Percentiles rank a stretch among this genome's conserved stretches.
Evolutionary conservation across 2,329 filamentous ascomycete genomes (phyloP).

Genomic region (Moelleriella libera): DNA sequence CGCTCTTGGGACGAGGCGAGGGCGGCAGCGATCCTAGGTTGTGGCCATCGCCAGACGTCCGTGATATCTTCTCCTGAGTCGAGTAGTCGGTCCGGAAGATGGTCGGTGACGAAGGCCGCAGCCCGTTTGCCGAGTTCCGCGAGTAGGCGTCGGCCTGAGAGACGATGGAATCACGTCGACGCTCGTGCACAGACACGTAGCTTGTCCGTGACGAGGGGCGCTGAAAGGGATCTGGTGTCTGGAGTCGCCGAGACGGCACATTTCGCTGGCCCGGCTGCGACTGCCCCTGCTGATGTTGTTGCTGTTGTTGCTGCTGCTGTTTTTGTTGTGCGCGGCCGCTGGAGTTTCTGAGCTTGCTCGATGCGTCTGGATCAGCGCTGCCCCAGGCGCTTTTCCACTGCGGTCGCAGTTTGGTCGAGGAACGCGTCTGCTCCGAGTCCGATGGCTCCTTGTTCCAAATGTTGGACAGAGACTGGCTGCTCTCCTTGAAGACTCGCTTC

Average conservation of each 20-base stretch:
- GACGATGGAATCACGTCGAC: conserved; percentile 36
- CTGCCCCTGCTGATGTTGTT: background rate
- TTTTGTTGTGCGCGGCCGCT: conserved; percentile 2
- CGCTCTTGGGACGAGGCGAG: conserved; percentile 7
- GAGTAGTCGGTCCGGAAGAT: conserved; percentile 12
- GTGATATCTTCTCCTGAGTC: conserved; percentile 9
- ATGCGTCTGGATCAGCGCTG: background rate
- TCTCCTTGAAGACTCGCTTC: conserved; percentile 36
- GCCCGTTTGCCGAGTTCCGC: conserved; percentile 29
- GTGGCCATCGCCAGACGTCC: conserved; percentile 6
- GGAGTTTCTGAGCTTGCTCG: conserved; percentile 2
- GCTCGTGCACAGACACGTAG: conserved; percentile 36
- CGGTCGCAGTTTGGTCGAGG: conserved; percentile 9
- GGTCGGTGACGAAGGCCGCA: conserved; percentile 29
- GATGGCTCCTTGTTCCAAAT: conserved; percentile 34
- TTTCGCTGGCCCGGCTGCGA: conserved; percentile 2
- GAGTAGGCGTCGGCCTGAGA: conserved; percentile 43
- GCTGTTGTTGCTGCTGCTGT: background rate
- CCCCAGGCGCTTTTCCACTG: conserved; percentile 11
- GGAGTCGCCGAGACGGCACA: conserved; percentile 1
- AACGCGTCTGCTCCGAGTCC: conserved; percentile 8
- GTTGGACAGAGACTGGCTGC: conserved; percentile 30
- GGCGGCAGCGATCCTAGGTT: conserved; percentile 8
- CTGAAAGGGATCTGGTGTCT: conserved; percentile 15
- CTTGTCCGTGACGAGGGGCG: conserved; percentile 31